A percentile compares a stretch with the other conserved stretches of the same genome.
Conservation (phyloP, 2,329 filamentous ascomycete species). For the Colletotrichum trifolii region DNA sequence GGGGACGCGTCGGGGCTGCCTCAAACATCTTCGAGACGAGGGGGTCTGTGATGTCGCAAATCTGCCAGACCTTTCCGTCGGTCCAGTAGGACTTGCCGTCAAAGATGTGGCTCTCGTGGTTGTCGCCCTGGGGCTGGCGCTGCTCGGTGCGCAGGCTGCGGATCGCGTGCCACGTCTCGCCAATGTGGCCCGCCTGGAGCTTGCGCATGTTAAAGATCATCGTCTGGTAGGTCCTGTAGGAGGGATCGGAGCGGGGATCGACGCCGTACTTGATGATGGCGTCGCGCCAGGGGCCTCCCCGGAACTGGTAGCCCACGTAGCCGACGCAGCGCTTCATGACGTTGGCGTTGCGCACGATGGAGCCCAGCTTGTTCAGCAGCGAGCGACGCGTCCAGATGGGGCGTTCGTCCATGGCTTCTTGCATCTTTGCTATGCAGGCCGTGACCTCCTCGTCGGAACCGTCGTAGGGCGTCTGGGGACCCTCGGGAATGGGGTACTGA, state of each 20-base stretch:
- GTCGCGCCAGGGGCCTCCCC: slow-evolving; percentile 91
- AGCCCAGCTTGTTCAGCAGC: slow-evolving; percentile 77
- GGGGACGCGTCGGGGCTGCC: slow-evolving; percentile 66
- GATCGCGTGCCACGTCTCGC: slow-evolving; percentile 61
- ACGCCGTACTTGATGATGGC: slow-evolving; percentile 86
- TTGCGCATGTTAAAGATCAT: slow-evolving; percentile 82
- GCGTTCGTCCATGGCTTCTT: slow-evolving; percentile 74
- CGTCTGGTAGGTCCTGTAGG: slow-evolving; percentile 87
- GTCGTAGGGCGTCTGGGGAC: slow-evolving; percentile 70
- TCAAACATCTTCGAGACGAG: slow-evolving; percentile 75
- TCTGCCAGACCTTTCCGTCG: slow-evolving; percentile 93
- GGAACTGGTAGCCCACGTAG: slow-evolving; percentile 92
- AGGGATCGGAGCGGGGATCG: slow-evolving; percentile 82
- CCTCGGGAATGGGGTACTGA: slow-evolving; percentile 70
- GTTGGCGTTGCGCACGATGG: slow-evolving; percentile 62
- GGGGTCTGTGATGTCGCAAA: slow-evolving; percentile 90
- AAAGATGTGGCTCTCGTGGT: slow-evolving; percentile 76
- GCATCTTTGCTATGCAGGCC: slow-evolving; percentile 72
- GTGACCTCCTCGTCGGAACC: slow-evolving; percentile 71
- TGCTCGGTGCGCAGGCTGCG: slow-evolving; percentile 49
- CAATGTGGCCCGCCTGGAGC: slow-evolving; percentile 58
- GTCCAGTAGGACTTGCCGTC: slow-evolving; percentile 79
- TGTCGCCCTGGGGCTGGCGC: slow-evolving; percentile 53
- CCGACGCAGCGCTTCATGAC: slow-evolving; percentile 80
- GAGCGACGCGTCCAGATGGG: slow-evolving; percentile 90